Conservation (phyloP, 768 basidiomycete species). For the Fistulinella prunicolor region DNA sequence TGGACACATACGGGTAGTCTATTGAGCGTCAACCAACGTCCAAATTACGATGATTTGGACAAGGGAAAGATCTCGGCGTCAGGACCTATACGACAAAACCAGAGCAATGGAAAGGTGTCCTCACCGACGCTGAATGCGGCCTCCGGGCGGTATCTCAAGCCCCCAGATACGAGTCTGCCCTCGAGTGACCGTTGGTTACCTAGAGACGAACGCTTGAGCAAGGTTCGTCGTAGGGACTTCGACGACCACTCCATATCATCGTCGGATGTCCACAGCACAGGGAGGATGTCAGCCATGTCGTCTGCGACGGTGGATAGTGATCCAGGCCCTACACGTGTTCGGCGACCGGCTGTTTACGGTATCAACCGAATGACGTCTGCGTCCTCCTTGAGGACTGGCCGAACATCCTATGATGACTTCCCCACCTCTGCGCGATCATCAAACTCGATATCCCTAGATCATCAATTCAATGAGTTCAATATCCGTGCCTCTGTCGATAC, state of each 20-base stretch:
- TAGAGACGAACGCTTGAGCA: slow-evolving; percentile 61
- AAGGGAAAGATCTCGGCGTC: slow-evolving; percentile 56
- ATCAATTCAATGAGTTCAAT: slow-evolving; percentile 74
- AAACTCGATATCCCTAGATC: slow-evolving; percentile 74
- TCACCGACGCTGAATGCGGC: slow-evolving; percentile 59
- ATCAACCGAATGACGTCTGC: slow-evolving; percentile 76
- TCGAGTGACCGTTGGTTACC: slow-evolving; percentile 45
- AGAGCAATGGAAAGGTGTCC: slow-evolving; percentile 38
- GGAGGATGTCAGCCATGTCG: slow-evolving; percentile 74
- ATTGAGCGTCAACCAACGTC: slow-evolving; percentile 40
- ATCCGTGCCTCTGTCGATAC: slow-evolving; percentile 67
- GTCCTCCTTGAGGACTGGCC: slow-evolving; percentile 58
- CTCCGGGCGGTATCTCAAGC: slow-evolving; percentile 51
- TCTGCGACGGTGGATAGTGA: slow-evolving; percentile 85
- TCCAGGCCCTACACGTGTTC: slow-evolving; percentile 70
- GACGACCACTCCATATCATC: slow-evolving; percentile 94
- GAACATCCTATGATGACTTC: slow-evolving; percentile 70
- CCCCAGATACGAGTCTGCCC: slow-evolving; percentile 33
- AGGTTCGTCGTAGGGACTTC: slow-evolving; percentile 77
- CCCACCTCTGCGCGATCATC: slow-evolving; percentile 73
- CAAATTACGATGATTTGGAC: slow-evolving; percentile 24
- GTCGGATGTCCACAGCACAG: slow-evolving; percentile 75
- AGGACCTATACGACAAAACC: slow-evolving; percentile 63
- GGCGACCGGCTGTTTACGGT: slow-evolving; percentile 59
- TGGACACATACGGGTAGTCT: slow-evolving; percentile 39